phyloP scores from a whole-genome alignment of 352 stramenopile species.

The Globisporangium echinulatum region DNA sequence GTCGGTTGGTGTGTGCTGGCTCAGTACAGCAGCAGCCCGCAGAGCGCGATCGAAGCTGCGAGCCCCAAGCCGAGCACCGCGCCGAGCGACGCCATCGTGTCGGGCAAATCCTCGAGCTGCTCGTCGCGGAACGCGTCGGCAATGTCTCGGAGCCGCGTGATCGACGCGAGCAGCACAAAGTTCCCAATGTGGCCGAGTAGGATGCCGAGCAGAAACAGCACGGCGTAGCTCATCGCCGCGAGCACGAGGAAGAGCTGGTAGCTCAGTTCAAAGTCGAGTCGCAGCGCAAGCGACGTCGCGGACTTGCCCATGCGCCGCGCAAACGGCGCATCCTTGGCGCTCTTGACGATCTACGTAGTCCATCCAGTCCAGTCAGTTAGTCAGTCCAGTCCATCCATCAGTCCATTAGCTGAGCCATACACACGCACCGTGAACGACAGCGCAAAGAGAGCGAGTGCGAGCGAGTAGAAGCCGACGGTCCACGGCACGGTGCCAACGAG shows the following conservation, averaged over 20 bases:
- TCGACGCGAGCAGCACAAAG: slow-evolving; percentile 48
- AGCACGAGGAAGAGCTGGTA: slow-evolving; percentile 65
- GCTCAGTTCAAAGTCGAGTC: slow-evolving; percentile 46
- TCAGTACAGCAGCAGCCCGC: slow-evolving; percentile 22
- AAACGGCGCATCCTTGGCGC: slow-evolving; percentile 67
- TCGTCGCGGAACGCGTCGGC: slow-evolving; percentile 68
- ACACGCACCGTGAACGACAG: slow-evolving; percentile 37
- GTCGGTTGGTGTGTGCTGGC: background rate
- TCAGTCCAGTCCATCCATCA: too few species aligned
- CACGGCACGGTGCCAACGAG: slow-evolving; percentile 35
- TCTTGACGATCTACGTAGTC: slow-evolving; percentile 40
- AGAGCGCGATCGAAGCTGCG: slow-evolving; percentile 47
- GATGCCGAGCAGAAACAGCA: slow-evolving; percentile 41
- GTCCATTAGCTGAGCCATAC: too few species aligned
- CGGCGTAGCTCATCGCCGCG: slow-evolving; percentile 47
- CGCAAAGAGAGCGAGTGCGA: slow-evolving; percentile 54
- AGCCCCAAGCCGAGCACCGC: slow-evolving; percentile 39
- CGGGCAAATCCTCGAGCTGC: slow-evolving; percentile 45
- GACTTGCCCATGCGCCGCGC: slow-evolving; percentile 40
- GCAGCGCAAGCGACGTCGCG: slow-evolving; percentile 43
- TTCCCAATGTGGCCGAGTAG: slow-evolving; percentile 60
- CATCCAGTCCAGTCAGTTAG: too few species aligned
- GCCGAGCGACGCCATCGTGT: slow-evolving; percentile 41
- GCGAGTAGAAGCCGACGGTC: slow-evolving; percentile 41
- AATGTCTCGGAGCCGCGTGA: slow-evolving; percentile 57